Percentiles rank a stretch among this genome's conserved stretches.
Conservation (phyloP, 306 rosid species). For the Mimosa pudica region DNA sequence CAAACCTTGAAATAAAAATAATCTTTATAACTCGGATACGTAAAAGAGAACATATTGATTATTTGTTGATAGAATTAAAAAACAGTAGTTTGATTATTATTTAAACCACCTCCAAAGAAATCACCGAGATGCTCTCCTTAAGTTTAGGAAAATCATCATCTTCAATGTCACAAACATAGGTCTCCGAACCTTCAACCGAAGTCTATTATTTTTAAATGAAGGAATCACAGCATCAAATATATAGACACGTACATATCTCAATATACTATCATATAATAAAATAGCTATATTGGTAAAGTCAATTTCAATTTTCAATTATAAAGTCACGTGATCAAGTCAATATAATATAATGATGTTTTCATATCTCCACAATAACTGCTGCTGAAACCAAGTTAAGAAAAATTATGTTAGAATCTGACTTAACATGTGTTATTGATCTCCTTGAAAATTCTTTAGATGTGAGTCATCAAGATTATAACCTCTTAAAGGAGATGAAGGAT, state of each 20-base stretch:
- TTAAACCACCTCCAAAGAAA: background rate
- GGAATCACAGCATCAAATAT: background rate
- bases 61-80: too few relatives aligned
- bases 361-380: background rate
- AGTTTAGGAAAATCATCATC: slow-evolving; percentile 6
- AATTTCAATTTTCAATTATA: background rate
- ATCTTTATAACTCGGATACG: too few relatives aligned
- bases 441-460: too few relatives aligned
- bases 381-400: too few relatives aligned
- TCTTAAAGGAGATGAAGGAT: too few relatives aligned
- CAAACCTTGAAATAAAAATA: too few relatives aligned
- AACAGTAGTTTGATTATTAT: background rate
- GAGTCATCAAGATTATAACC: too few relatives aligned
- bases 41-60: too few relatives aligned
- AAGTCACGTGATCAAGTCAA: slow-evolving; percentile 22
- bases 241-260: too few relatives aligned
- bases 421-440: too few relatives aligned
- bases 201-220: slow-evolving; percentile 14
- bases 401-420: too few relatives aligned
- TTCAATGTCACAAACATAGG: slow-evolving; percentile 19
- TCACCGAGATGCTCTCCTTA: slow-evolving; percentile 27
- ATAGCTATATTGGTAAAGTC: background rate
- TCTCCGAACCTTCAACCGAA: slow-evolving; percentile 4
- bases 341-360: background rate
- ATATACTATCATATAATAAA: background rate